phyloP scores from a whole-genome alignment of 177 flowering plant species.

The Vitis hybrid region DNA sequence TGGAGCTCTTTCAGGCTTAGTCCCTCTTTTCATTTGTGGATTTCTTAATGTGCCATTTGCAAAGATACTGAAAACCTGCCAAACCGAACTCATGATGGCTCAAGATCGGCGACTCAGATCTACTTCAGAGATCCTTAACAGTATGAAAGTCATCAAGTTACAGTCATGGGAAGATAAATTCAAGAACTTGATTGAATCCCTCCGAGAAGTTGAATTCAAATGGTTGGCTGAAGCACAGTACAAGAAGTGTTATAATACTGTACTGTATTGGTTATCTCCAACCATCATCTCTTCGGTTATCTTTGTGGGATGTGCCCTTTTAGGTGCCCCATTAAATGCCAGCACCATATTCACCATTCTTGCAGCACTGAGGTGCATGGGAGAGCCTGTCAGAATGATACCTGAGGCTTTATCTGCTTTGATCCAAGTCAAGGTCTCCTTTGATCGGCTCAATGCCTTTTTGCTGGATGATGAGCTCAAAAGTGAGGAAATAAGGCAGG shows the following conservation, averaged over 20 bases:
- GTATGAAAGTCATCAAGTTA: conserved; percentile 80
- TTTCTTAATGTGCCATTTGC: conserved; percentile 75
- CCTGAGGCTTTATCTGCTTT: conserved; percentile 71
- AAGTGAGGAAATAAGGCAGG: conserved; percentile 22
- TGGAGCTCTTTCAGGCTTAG: conserved; percentile 66
- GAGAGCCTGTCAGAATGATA: conserved; percentile 68
- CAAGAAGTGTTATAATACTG: conserved; percentile 38
- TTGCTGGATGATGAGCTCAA: conserved; percentile 70
- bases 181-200: conserved; percentile 45
- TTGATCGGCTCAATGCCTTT: conserved; percentile 61
- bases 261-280: conserved; percentile 77
- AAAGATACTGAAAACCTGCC: conserved; percentile 53
- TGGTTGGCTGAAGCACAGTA: conserved; percentile 55
- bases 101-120: conserved; percentile 72
- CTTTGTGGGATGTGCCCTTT: conserved; percentile 55
- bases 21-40: conserved; percentile 56
- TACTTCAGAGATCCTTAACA: conserved; percentile 78
- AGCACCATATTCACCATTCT: conserved; percentile 73
- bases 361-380: conserved; percentile 57
- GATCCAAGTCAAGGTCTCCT: conserved; percentile 78
- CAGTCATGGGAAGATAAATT: conserved; percentile 93
- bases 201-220: conserved; percentile 55
- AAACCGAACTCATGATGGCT: conserved; percentile 52
- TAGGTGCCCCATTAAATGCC: conserved; percentile 60
- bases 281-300: conserved; percentile 63